Evolutionary conservation across 1,284 basidiomycete genomes (phyloP).

Genomic region (Rhodotorula sp.): DNA sequence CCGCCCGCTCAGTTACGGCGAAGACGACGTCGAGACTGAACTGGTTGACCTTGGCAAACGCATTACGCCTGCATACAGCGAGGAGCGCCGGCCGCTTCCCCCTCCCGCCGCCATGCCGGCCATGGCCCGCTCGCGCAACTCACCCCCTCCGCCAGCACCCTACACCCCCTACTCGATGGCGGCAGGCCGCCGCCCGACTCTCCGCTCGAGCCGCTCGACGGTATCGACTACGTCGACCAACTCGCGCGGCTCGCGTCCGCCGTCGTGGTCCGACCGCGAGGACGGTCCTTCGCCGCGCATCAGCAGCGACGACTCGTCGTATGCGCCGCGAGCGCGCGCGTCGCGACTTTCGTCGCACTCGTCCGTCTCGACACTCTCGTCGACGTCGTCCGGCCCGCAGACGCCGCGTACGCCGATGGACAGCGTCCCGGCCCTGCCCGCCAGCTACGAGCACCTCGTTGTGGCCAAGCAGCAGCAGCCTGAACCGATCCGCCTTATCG

Average conservation of each 20-base stretch:
- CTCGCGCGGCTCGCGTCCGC: conserved; percentile 9
- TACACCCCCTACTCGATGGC: not conserved
- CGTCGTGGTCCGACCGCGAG: conserved; percentile 5
- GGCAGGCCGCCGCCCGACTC: not conserved
- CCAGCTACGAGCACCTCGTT: not conserved
- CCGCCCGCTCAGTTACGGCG: conserved; percentile 7
- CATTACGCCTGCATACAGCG: conserved; percentile 11
- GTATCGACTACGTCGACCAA: conserved; percentile 1
- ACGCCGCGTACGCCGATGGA: conserved; percentile 7
- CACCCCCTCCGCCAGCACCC: not conserved
- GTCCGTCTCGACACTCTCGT: conserved; percentile 14
- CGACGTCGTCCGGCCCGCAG: conserved; percentile 9
- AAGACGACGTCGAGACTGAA: conserved; percentile 6
- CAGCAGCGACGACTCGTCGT: not conserved
- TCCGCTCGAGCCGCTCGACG: not conserved
- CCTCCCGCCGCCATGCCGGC: not conserved
- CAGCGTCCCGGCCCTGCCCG: not conserved
- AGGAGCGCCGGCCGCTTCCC: not conserved
- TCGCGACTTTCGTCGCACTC: conserved; percentile 4
- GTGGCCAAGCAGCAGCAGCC: not conserved
- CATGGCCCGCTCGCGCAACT: not conserved
- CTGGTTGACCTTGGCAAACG: conserved; percentile 2
- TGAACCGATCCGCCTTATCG: not conserved
- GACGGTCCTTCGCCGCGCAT: not conserved
- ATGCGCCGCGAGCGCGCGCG: not conserved